Conservation (phyloP, 495 filamentous ascomycete genomes). For the Hypoxylon perforatum region DNA sequence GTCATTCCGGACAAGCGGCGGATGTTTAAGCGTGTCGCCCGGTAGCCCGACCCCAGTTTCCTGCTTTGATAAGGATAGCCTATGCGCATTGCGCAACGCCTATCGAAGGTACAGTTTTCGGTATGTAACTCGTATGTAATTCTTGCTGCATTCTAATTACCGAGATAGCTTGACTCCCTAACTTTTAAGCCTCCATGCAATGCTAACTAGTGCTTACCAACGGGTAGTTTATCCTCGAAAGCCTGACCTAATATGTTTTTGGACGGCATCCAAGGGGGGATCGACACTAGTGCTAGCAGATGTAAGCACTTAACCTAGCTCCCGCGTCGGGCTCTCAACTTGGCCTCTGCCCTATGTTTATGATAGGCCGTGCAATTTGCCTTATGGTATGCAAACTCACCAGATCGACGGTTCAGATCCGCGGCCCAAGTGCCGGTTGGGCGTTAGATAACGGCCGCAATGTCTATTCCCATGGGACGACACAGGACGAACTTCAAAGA, state of each 20-base stretch:
- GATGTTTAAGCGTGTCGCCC: conserved; percentile 18
- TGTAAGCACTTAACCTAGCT: conserved; percentile 22
- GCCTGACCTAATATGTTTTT: neutral
- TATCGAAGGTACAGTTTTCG: conserved; percentile 4
- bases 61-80: neutral
- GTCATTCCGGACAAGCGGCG: conserved; percentile 12
- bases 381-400: conserved; percentile 2
- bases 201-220: conserved; percentile 14
- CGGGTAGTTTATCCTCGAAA: conserved; percentile 3
- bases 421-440: conserved; percentile 24
- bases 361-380: neutral
- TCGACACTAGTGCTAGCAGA: neutral
- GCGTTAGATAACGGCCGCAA: neutral
- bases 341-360: conserved; percentile 23
- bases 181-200: conserved; percentile 6
- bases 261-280: conserved; percentile 5
- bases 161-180: neutral
- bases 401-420: conserved; percentile 4
- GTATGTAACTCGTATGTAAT: conserved; percentile 3
- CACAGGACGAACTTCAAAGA: neutral
- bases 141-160: conserved; percentile 3
- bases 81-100: neutral
- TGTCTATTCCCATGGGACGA: neutral
- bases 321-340: conserved; percentile 7
- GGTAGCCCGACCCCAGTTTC: conserved; percentile 7